A percentile compares a stretch with the other conserved stretches of the same genome.
Evolutionary conservation across 2,329 filamentous ascomycete species (phyloP).

Genomic region (Sordariomycetes sp.): DNA sequence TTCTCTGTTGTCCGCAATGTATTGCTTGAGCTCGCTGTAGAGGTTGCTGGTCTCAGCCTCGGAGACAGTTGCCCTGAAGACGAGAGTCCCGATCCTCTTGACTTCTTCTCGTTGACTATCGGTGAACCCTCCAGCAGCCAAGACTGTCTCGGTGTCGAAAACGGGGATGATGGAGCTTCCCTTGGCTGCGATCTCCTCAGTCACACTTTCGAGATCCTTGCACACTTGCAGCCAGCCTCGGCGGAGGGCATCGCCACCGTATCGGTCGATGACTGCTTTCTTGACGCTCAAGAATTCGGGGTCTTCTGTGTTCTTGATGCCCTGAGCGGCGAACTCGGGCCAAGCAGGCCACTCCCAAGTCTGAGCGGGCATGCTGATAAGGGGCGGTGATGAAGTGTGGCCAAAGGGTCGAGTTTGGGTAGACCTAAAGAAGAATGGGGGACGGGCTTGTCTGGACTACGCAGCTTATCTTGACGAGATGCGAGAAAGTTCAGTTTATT

Average conservation of each 20-base stretch:
- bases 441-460: too few species aligned
- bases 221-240: conserved; percentile 29
- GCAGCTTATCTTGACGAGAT: too few species aligned
- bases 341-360: conserved; percentile 13
- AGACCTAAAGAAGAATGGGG: too few species aligned
- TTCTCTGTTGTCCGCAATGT: conserved; percentile 20
- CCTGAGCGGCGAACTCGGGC: conserved; percentile 11
- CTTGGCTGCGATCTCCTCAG: conserved; percentile 22
- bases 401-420: too few species aligned
- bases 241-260: conserved; percentile 21
- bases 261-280: conserved; percentile 22
- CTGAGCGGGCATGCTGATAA: conserved; percentile 9
- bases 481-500: too few species aligned
- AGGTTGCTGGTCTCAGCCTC: conserved; percentile 12
- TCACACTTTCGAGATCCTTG: conserved; percentile 21
- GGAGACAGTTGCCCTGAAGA: conserved; percentile 11
- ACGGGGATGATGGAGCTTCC: conserved; percentile 21
- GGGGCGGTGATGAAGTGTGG: too few species aligned
- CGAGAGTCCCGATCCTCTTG: conserved; percentile 13
- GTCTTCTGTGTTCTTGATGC: conserved; percentile 7
- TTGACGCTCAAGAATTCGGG: conserved; percentile 18
- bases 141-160: conserved; percentile 17
- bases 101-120: conserved; percentile 14
- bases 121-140: conserved; percentile 10
- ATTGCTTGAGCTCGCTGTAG: conserved; percentile 20